Percentiles rank a stretch among this genome's conserved stretches.
These are phyloP conservation scores for Amanita muscaria DNA, from an alignment of 768 basidiomycete species.

Conservation along the genomic window DNA sequence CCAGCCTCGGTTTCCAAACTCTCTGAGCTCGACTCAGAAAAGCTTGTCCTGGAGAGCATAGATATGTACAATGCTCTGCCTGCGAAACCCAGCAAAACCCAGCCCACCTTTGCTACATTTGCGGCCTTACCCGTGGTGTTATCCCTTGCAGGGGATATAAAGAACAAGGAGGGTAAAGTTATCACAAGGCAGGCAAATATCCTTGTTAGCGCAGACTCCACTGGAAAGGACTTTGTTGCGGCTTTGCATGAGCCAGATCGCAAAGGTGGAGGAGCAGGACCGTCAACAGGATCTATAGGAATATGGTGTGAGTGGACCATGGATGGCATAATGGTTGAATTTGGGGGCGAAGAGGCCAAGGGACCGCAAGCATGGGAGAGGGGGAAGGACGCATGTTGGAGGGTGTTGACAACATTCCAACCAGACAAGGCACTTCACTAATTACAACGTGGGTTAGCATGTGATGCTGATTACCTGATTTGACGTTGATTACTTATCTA, in stretches of 20 bases:
- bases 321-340: slow-evolving; percentile 79
- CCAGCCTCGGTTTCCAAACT: slow-evolving; percentile 36
- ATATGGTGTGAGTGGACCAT: slow-evolving; percentile 92
- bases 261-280: slow-evolving; percentile 86
- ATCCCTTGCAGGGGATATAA: slow-evolving; percentile 21
- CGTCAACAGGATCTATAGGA: slow-evolving; percentile 75
- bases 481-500: too few species aligned
- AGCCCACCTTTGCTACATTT: slow-evolving; percentile 48
- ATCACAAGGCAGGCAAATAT: slow-evolving; percentile 31
- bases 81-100: slow-evolving; percentile 18
- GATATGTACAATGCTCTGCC: slow-evolving; percentile 70
- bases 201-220: slow-evolving; percentile 38
- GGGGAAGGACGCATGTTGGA: slow-evolving; percentile 78
- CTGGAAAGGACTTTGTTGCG: slow-evolving; percentile 72
- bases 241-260: slow-evolving; percentile 77
- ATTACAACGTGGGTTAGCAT: too few species aligned
- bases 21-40: slow-evolving; percentile 38
- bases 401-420: slow-evolving; percentile 57
- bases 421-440: too few species aligned
- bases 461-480: too few species aligned
- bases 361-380: slow-evolving; percentile 84
- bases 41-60: slow-evolving; percentile 43
- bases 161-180: slow-evolving; percentile 29
- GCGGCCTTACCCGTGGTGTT: slow-evolving; percentile 34
- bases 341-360: slow-evolving; percentile 67